Base-by-base conservation (phyloP, 805 yeast genomes). In the Candida schatavii region DNA sequence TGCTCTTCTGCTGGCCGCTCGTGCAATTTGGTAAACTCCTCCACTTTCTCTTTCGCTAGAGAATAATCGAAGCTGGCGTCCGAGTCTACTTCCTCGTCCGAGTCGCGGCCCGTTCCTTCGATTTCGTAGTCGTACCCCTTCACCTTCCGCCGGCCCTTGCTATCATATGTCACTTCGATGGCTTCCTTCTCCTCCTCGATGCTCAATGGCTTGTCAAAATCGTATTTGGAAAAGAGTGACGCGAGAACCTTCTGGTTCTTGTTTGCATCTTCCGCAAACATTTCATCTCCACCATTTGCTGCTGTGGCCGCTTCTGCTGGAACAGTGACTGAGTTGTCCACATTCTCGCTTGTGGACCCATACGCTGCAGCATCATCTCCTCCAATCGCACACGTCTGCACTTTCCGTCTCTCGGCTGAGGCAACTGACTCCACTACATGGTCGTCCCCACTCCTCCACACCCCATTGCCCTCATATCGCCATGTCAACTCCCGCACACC, bases 371-470 rank as follows among this genome's bases (percentile, higher is more conserved):
- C 70, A 29, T 54, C 52, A 1, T 18, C 45, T 2, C 60, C 64
- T 21, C 50, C 38, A 4, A 61, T 52, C 3, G 59, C 68, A 50
- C 70, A 62, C 18, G 39, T 30, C 2, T 17, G 39, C 10, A 36
- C 44, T 23, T 28, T 35, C 13, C 34, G 14, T 11, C 11, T 23
- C 11, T 23, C 27, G 10, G 27, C 27, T 7, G 27, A 23, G 27
- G 7, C 27, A 19, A 72, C 57, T 41, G 80, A 72, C 55, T 90
- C 97, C 15, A 90, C 75, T 10, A 88, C 75, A 56, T 87, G 95
- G 37, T 83, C 86, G 46, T 78, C 80, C 4, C 89, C 89, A 59
- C 85, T 87, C 50, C 75, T 75, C 97, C 97, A 88, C 35, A 73
- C 75, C 0, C 85, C 86, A 46, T 82, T 76, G 7, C 62, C 67